Conservation (phyloP, 192 early-diverging fungal genomes). For the Umbelopsis vinacea region DNA sequence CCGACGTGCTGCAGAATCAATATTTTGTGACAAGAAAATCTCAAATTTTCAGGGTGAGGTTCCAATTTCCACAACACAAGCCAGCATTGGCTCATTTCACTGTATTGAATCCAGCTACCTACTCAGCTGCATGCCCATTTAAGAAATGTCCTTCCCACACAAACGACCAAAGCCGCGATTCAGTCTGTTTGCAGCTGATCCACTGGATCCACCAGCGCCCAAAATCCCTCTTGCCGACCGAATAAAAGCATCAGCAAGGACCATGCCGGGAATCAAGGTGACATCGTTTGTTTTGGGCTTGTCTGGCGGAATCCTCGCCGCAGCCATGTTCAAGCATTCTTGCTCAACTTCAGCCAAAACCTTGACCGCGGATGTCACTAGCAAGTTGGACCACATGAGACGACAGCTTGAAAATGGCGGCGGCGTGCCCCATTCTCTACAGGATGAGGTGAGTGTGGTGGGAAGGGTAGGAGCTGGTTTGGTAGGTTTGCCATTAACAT, state of each 20-base stretch:
- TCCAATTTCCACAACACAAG: background rate
- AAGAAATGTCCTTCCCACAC: slow-evolving; percentile 2
- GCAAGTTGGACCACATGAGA: slow-evolving; percentile 6
- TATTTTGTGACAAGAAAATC: background rate
- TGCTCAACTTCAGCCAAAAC: background rate
- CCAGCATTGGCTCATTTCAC: background rate
- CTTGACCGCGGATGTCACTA: background rate
- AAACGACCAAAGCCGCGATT: background rate
- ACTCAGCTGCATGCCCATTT: background rate
- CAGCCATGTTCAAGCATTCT: slow-evolving; percentile 9
- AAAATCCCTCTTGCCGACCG: background rate
- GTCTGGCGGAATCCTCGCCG: background rate
- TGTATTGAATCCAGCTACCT: background rate
- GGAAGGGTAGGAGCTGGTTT: too few species aligned
- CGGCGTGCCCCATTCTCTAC: background rate
- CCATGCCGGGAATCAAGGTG: background rate
- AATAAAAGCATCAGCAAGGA: background rate
- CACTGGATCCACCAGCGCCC: background rate
- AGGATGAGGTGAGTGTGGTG: slow-evolving; percentile 21
- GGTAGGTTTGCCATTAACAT: background rate
- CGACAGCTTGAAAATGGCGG: slow-evolving; percentile 17
- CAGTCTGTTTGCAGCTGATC: slow-evolving; percentile 14
- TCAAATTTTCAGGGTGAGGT: background rate
- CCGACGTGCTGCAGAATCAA: background rate
- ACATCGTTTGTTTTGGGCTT: slow-evolving; percentile 3